These are phyloP conservation scores for Tetracentron sinense DNA, from an alignment of 164 flowering plant species.

Conservation along the genomic window DNA sequence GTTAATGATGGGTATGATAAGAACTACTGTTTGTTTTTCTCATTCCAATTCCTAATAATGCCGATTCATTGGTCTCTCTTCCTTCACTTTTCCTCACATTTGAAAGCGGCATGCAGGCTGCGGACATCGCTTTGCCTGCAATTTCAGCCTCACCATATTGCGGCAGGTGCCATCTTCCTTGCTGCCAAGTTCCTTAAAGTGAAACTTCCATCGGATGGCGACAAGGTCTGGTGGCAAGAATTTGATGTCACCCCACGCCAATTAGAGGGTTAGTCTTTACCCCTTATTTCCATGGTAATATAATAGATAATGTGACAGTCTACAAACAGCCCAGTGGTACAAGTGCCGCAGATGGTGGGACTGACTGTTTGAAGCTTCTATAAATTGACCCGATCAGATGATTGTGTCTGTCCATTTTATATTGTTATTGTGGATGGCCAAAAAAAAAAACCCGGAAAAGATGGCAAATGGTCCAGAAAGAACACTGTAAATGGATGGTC, in stretches of 20 bases:
- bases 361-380: neutral
- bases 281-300: neutral
- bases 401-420: neutral
- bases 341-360: neutral
- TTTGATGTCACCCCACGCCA: constrained; percentile 50
- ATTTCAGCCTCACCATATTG: no score
- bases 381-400: constrained; percentile 2
- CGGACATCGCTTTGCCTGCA: no score
- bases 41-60: constrained; percentile 5
- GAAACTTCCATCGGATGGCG: constrained; percentile 45
- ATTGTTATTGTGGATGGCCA: neutral
- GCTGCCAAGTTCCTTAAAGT: no score
- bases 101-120: no score
- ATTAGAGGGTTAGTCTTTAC: constrained; percentile 37
- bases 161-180: no score
- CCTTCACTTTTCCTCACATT: no score
- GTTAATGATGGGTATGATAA: constrained; percentile 85
- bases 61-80: constrained; percentile 10
- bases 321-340: neutral
- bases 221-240: constrained; percentile 56
- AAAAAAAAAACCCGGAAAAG: neutral
- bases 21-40: constrained; percentile 5
- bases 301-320: neutral
- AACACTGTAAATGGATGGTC: neutral
- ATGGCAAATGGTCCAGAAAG: no score